Conservation (phyloP, 495 filamentous ascomycete species). For the Paragyromitra xinjiangensis region DNA sequence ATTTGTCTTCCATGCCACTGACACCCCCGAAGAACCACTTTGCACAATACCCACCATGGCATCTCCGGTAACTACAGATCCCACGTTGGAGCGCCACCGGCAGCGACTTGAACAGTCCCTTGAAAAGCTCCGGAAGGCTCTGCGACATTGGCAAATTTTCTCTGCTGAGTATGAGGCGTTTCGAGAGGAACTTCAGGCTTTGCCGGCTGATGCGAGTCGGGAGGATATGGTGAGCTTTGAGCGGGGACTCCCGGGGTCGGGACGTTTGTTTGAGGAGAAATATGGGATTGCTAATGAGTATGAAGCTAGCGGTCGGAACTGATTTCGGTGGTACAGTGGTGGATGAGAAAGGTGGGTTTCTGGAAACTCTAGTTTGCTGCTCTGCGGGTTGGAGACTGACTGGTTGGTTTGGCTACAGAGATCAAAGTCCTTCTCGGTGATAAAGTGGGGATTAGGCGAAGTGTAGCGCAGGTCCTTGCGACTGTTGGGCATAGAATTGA, state of each 20-base stretch:
- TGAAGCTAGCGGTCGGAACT: conserved; percentile 60
- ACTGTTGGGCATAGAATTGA: conserved; percentile 80
- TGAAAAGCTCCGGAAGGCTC: conserved; percentile 74
- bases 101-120: conserved; percentile 78
- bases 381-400: conserved; percentile 54
- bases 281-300: conserved; percentile 20
- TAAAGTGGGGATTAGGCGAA: conserved; percentile 63
- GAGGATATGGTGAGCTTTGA: conserved; percentile 64
- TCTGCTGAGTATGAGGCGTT: conserved; percentile 90
- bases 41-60: conserved; percentile 4
- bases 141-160: conserved; percentile 87
- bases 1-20: not conserved
- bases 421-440: conserved; percentile 72
- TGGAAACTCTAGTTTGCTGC: not conserved
- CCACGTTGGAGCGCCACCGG: conserved; percentile 74
- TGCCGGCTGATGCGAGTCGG: conserved; percentile 63
- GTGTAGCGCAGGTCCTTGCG: conserved; percentile 67
- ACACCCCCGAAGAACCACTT: not conserved
- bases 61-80: conserved; percentile 26
- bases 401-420: conserved; percentile 61
- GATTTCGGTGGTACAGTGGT: conserved; percentile 66
- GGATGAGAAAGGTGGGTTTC: conserved; percentile 64
- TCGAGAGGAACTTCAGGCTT: conserved; percentile 74
- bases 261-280: conserved; percentile 28
- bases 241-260: conserved; percentile 5